phyloP scores from a whole-genome alignment of 1,284 basidiomycete species.

The Austroboletus rostrupii region DNA sequence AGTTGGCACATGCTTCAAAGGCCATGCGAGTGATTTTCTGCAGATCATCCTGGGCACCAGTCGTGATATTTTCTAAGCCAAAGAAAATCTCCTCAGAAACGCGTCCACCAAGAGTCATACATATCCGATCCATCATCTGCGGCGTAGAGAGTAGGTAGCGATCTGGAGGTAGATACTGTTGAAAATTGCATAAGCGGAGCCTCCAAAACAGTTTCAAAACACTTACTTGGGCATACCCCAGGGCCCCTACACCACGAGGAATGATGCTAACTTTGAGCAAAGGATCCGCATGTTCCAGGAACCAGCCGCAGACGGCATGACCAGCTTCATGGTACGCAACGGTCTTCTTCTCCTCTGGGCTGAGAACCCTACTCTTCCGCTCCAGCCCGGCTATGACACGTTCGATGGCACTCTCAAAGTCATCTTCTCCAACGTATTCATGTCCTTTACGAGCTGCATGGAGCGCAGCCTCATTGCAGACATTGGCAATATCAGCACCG shows the following conservation, averaged over 20 bases:
- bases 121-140: conserved; percentile 93
- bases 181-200: conserved; percentile 7
- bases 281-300: conserved; percentile 95
- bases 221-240: conserved; percentile 91
- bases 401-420: conserved; percentile 98
- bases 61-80: conserved; percentile 88
- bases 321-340: conserved; percentile 99
- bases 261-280: conserved; percentile 98
- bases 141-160: conserved; percentile 94
- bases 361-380: conserved; percentile 91
- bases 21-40: conserved; percentile 99
- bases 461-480: conserved; percentile 96
- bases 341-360: conserved; percentile 96
- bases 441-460: conserved; percentile 87
- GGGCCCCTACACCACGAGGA: conserved; percentile 90
- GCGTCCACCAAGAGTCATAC: conserved; percentile 98
- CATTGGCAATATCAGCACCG: conserved; percentile 97
- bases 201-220: not conserved
- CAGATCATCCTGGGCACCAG: conserved; percentile 95
- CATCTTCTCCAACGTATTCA: conserved; percentile 76
- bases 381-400: conserved; percentile 97
- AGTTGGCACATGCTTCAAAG: conserved; percentile 91
- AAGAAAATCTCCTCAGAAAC: conserved; percentile 99
- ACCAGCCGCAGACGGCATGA: conserved; percentile 98
- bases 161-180: conserved; percentile 90